Percentiles rank a stretch among this genome's conserved stretches.
Conservation (phyloP, 2,329 filamentous ascomycete species). For the Pezicula carpinea region DNA sequence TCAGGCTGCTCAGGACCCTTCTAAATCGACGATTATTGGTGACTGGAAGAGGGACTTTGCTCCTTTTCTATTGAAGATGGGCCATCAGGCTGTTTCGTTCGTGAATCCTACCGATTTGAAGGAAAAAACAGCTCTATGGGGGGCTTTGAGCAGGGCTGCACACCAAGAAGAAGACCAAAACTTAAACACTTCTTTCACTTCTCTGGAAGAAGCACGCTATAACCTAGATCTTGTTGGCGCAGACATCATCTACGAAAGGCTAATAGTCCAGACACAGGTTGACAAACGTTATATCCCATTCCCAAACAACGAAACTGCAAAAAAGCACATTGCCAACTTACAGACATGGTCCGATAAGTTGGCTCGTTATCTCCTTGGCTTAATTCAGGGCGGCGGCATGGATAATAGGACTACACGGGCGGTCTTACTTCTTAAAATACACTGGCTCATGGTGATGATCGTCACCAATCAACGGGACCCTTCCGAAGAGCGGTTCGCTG, state of each 20-base stretch:
- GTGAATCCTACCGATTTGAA: slow-evolving; percentile 18
- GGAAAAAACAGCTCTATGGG: slow-evolving; percentile 18
- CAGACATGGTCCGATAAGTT: slow-evolving; percentile 16
- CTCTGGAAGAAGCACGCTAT: background rate
- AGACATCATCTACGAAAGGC: no score
- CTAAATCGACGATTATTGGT: slow-evolving; percentile 2
- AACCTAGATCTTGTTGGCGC: background rate
- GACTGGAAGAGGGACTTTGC: slow-evolving; percentile 21
- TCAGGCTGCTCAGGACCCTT: slow-evolving; percentile 5
- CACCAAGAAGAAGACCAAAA: background rate
- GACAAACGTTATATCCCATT: slow-evolving; percentile 1
- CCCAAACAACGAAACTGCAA: background rate
- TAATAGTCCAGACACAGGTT: background rate
- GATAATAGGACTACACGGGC: background rate
- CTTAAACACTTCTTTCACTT: background rate
- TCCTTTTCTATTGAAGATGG: slow-evolving; percentile 19
- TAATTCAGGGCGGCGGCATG: background rate
- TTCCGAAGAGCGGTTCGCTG: slow-evolving; percentile 15
- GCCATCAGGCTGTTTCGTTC: slow-evolving; percentile 24
- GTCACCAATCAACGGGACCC: slow-evolving; percentile 11
- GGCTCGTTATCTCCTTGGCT: slow-evolving; percentile 10
- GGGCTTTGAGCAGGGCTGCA: slow-evolving; percentile 12
- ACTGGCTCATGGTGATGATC: slow-evolving; percentile 18
- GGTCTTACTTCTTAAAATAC: slow-evolving; percentile 14
- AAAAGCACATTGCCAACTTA: slow-evolving; percentile 6